Conservation (phyloP, 768 basidiomycete genomes). For the Pilatotrama ljubarskyi region DNA sequence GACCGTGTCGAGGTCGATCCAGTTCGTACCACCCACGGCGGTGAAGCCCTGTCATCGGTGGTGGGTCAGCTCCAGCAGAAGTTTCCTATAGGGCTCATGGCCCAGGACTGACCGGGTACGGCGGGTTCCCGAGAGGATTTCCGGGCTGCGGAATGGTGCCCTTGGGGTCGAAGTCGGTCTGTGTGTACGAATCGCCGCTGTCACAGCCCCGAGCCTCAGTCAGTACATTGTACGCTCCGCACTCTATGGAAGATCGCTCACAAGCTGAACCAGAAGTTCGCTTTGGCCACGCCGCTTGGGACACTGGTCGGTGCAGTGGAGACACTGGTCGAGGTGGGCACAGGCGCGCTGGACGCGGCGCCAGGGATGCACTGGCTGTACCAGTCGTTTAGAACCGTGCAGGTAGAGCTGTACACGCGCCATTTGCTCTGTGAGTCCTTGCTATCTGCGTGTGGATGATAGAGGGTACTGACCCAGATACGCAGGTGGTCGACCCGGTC, state of each 20-base stretch:
- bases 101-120: slow-evolving; percentile 40
- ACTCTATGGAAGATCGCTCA: slow-evolving; percentile 27
- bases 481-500: slow-evolving; percentile 17
- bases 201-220: background rate
- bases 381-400: slow-evolving; percentile 12
- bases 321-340: background rate
- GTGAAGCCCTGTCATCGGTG: slow-evolving; percentile 41
- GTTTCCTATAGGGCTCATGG: background rate
- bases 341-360: background rate
- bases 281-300: slow-evolving; percentile 3
- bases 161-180: slow-evolving; percentile 50
- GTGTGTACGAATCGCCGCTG: slow-evolving; percentile 61
- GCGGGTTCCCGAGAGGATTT: slow-evolving; percentile 56
- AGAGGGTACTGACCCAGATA: slow-evolving; percentile 4
- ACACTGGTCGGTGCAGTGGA: slow-evolving; percentile 4
- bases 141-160: slow-evolving; percentile 43
- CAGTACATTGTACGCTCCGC: background rate
- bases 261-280: slow-evolving; percentile 62
- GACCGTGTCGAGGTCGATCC: slow-evolving; percentile 55
- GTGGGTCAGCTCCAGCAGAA: background rate
- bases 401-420: background rate
- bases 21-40: slow-evolving; percentile 57
- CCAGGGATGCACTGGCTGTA: slow-evolving; percentile 21
- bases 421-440: background rate
- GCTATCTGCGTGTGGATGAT: background rate